These are phyloP conservation scores for Pythium rishiriense DNA, from an alignment of 352 stramenopile species.

Conservation along the genomic window DNA sequence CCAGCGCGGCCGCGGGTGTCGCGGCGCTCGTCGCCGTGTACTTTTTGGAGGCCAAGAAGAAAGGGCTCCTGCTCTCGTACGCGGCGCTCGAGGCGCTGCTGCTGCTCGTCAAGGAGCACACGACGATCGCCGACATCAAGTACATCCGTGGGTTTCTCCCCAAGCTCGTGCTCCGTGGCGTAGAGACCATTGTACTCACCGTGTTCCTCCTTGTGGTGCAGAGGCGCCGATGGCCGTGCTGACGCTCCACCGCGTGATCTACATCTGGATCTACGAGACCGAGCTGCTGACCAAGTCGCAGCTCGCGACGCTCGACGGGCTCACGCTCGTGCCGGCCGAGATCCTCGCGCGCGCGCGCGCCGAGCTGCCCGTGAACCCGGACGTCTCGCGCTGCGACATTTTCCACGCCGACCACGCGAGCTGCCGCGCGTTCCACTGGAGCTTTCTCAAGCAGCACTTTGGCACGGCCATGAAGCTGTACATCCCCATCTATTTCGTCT, in stretches of 20 bases:
- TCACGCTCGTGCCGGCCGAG: constrained; percentile 39
- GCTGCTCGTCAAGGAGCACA: constrained; percentile 42
- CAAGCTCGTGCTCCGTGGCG: neutral
- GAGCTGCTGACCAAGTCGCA: constrained; percentile 52
- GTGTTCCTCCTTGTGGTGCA: constrained; percentile 13
- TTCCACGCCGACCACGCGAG: constrained; percentile 30
- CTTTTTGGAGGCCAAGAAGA: constrained; percentile 54
- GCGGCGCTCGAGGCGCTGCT: constrained; percentile 51
- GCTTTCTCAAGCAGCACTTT: constrained; percentile 47
- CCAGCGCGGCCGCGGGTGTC: constrained; percentile 10
- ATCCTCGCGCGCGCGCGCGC: constrained; percentile 52
- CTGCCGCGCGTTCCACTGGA: constrained; percentile 50
- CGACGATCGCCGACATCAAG: constrained; percentile 40
- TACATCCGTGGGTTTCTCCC: constrained; percentile 45
- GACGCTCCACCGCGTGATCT: constrained; percentile 48
- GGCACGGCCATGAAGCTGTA: constrained; percentile 55
- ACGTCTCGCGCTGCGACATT: constrained; percentile 55
- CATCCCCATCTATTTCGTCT: constrained; percentile 71
- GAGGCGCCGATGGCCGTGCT: constrained; percentile 48
- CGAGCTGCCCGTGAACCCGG: constrained; percentile 44
- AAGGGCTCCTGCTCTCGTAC: constrained; percentile 57
- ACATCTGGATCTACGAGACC: constrained; percentile 61
- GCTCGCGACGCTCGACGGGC: constrained; percentile 49
- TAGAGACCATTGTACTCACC: neutral
- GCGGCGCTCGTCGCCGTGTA: constrained; percentile 38